phyloP scores from a whole-genome alignment of 1,139 yeast genomes.

The Taphrina communis region DNA sequence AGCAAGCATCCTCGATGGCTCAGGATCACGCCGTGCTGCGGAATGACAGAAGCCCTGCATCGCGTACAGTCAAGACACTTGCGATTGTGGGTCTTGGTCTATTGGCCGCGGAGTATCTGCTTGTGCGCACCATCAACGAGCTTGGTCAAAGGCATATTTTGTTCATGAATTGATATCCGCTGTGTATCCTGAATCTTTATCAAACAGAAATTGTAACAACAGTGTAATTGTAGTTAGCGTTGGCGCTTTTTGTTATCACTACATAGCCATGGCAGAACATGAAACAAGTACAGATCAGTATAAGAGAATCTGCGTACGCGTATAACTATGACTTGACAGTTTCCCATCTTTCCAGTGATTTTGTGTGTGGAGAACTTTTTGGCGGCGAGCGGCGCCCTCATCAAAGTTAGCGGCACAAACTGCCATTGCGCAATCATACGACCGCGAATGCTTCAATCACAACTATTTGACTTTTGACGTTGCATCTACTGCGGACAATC shows the following conservation, averaged over 20 bases:
- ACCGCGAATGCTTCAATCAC: too few species aligned
- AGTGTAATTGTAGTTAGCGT: slow-evolving; percentile 3
- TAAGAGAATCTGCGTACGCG: too few species aligned
- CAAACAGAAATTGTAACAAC: neutral
- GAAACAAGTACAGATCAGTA: too few species aligned
- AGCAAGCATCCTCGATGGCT: neutral
- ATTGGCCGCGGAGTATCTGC: slow-evolving; percentile 12
- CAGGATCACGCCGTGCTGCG: neutral
- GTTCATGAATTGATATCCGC: neutral
- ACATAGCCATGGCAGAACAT: too few species aligned
- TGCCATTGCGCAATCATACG: neutral
- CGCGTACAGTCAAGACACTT: neutral
- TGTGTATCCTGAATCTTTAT: neutral
- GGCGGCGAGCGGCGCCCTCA: neutral
- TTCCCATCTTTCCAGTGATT: neutral
- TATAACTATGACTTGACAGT: too few species aligned
- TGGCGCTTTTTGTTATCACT: neutral
- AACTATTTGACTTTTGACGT: too few species aligned
- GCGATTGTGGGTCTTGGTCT: slow-evolving; percentile 4
- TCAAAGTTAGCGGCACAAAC: neutral
- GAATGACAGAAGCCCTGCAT: neutral
- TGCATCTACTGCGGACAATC: too few species aligned
- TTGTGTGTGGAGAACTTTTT: slow-evolving; percentile 4
- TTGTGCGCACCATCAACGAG: slow-evolving; percentile 14
- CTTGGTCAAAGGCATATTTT: slow-evolving; percentile 8